These are phyloP conservation scores for Ceratocystis huliohia DNA, from an alignment of 2,329 filamentous ascomycete species.

Conservation along the genomic window DNA sequence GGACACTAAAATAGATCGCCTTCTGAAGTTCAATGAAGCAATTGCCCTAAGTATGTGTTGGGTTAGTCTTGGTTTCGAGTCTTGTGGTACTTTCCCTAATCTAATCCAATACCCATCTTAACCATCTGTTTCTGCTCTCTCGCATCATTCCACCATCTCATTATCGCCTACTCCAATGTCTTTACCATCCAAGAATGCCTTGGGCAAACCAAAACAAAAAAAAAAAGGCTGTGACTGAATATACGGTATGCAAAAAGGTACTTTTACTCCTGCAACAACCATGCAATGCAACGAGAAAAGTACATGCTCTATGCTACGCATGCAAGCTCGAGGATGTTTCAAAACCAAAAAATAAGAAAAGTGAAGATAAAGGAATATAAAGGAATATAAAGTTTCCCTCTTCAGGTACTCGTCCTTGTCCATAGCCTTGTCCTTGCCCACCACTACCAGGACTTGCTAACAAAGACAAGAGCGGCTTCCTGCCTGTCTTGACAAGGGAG, in stretches of 20 bases:
- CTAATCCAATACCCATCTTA: neutral
- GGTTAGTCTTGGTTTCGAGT: neutral
- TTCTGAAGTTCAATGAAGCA: neutral
- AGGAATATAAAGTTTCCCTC: neutral
- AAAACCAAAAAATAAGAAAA: neutral
- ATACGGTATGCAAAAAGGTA: neutral
- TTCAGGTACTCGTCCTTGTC: neutral
- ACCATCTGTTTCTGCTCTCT: neutral
- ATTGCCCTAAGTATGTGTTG: neutral
- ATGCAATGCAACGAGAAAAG: neutral
- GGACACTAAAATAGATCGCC: neutral
- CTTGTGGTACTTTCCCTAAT: constrained; percentile 3
- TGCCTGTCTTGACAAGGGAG: neutral
- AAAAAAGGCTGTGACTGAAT: neutral
- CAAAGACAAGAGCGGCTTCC: neutral
- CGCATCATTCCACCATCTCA: neutral
- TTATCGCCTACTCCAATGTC: neutral
- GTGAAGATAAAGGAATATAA: too few relatives aligned
- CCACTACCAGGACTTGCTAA: neutral
- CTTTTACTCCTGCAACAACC: neutral
- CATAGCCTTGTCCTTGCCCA: neutral
- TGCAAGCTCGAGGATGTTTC: neutral
- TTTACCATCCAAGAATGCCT: neutral
- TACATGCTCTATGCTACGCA: neutral
- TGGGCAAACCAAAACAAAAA: neutral